Evolutionary conservation across 2,329 filamentous ascomycete species (phyloP).

Genomic region (Diaporthe australafricana): DNA sequence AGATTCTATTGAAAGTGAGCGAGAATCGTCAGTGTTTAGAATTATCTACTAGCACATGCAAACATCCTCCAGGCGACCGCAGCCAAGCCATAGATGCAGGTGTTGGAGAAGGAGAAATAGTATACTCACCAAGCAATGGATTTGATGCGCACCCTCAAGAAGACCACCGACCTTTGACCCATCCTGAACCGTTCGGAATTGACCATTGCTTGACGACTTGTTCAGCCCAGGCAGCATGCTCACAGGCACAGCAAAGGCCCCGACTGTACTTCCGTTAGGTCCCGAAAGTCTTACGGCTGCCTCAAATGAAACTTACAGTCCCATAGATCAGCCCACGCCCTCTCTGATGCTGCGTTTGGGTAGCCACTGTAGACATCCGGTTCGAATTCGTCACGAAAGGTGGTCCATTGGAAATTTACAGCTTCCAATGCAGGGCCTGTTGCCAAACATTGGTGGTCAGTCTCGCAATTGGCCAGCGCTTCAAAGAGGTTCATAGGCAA

Average conservation of each 20-base stretch:
- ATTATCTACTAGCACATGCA: too few species aligned
- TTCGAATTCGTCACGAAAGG: not conserved
- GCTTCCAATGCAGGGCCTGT: not conserved
- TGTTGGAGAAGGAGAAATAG: not conserved
- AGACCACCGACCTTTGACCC: not conserved
- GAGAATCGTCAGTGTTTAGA: not conserved
- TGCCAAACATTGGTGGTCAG: not conserved
- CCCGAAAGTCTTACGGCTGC: not conserved
- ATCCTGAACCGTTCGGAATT: not conserved
- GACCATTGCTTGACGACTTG: not conserved
- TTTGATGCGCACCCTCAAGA: not conserved
- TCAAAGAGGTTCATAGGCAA: not conserved
- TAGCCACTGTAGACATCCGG: not conserved
- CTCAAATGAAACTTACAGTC: not conserved
- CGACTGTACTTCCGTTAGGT: not conserved
- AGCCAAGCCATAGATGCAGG: too few species aligned
- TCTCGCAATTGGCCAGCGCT: not conserved
- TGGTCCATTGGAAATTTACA: not conserved
- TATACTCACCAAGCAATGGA: not conserved
- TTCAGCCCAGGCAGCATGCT: slow-evolving; percentile 2
- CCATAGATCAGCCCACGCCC: not conserved
- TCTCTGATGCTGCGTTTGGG: not conserved
- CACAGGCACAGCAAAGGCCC: not conserved
- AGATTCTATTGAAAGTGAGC: not conserved
- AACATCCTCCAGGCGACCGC: too few species aligned